These are phyloP conservation scores for Xylaria sp. DNA, from an alignment of 2,329 filamentous ascomycete species.

Conservation along the genomic window DNA sequence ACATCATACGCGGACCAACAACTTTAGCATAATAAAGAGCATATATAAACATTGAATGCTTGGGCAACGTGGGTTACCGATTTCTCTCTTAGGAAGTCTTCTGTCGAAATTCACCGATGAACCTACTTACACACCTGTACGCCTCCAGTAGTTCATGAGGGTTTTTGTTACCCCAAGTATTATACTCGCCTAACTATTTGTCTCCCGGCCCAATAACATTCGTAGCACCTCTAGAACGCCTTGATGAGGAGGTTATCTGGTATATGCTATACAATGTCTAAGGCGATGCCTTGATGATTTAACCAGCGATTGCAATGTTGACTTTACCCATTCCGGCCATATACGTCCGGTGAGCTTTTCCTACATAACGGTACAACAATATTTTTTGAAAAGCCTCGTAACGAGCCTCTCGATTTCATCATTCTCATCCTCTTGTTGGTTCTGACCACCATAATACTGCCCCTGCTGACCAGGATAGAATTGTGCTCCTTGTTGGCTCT, in stretches of 20 bases:
- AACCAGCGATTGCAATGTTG: neutral
- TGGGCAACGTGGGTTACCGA: neutral
- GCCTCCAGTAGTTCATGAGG: neutral
- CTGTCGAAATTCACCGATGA: neutral
- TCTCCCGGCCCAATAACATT: neutral
- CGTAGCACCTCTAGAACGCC: neutral
- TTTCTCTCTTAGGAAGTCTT: neutral
- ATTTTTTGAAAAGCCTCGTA: constrained; percentile 32
- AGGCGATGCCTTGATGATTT: neutral
- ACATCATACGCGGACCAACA: neutral
- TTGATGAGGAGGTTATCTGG: neutral
- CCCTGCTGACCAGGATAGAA: constrained; percentile 52
- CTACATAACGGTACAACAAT: constrained; percentile 34
- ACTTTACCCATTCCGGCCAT: neutral
- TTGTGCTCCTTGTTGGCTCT: constrained; percentile 10
- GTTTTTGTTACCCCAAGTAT: neutral
- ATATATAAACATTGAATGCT: neutral
- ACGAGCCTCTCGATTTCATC: constrained; percentile 29
- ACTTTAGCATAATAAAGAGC: neutral
- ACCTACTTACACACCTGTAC: neutral
- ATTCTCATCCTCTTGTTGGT: constrained; percentile 19
- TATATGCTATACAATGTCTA: neutral
- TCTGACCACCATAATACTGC: constrained; percentile 38
- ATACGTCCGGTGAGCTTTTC: neutral
- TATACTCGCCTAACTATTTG: neutral